Evolutionary conservation across 208 protist genomes (phyloP), one percentile per base, ranked within the genome.

Genomic region (Kentomonas sorsogonicus): DNA sequence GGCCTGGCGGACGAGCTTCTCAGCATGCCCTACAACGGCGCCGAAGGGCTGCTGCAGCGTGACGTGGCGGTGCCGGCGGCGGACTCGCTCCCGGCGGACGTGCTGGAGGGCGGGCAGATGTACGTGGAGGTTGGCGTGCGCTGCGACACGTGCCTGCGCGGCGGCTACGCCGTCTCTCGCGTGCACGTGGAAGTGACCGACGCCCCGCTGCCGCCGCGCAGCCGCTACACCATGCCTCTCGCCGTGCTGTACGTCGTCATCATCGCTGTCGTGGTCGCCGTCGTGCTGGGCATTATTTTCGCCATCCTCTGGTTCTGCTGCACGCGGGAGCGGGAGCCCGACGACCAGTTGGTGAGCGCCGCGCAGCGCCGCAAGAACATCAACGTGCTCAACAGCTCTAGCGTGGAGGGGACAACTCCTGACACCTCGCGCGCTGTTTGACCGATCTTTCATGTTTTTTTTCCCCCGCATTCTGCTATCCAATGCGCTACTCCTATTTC

Each of bases 101-200:
- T 69, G 29, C 36, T 87, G 18, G 68, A 77, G 18, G 73, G 66
- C 36, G 58, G 64, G 18, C 72, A 67, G 26, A 62, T 87, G 56
- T 87, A 83, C 65, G 62, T 83, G 48, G 79, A 87, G 44, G 55
- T 63, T 15, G 79, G 79, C 0, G 48, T 80, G 15, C 51, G 31
- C 15, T 39, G 45, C 9, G 60, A 69, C 31, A 27, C 23, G n/a
- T 38, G 34, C 15, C 26, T 72, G n/a, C n/a, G n/a, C 27, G 63
- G 63, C n/a, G 46, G 22, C 23, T 63, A 67, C 50, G 60, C 69
- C 39, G 71, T 72, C 31, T 38, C 75, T 3, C 75, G 66, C 54
- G 23, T 83, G 11, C 73, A 75, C 60, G 63, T 87, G 30, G 55
- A 61, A 23, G 75, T 87, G 51, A 53, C 65, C 3, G 72, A 80